Base-by-base conservation (phyloP, 169 alveolate genomes). In the Cryptosporidium andersoni region DNA sequence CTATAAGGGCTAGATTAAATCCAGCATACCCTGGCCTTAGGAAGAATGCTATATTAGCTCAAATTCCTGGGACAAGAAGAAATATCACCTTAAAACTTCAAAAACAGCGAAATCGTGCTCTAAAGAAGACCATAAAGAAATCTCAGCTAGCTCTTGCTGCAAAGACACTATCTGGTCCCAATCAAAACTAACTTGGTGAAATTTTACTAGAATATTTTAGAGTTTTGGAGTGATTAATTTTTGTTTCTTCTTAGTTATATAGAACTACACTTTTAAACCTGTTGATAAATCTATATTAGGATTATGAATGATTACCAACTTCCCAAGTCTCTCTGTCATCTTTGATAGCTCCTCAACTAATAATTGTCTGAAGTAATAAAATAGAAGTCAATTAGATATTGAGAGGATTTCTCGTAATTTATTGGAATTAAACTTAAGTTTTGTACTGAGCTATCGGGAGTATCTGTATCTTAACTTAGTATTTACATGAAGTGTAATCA, bases 1-100 rank as follows among this genome's bases (percentile, higher is more conserved):
- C 85, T 7, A 60, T 47, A 42, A 74, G 85, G 45, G 85, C 85
- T 16, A 14, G 85, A 42, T 42, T 74, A 40, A 74, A 74, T 34
- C 85, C 85, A 74, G 85, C 85, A 8, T 74, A 74, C 85, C 40
- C 85, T n/a, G 60, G 85, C 2, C 85, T 74, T 45, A 55, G 85
- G 60, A 74, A 53, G 67, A 74, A 64, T 47, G 85, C 85, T 12
- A 74, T 55, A 74, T 55, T 74, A 49, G 85, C 66, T 5, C 85
- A 74, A 34, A 74, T 74, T 14, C 85, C 85, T 58, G 85, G 85
- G n/a, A 74, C 85, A n/a, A 74, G 85, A 74, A 62, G 52, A 45
- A 66, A 74, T 58, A 63, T 58, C 40, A 74, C 64, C 4, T 58
- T 58, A 62, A 52, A 74, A 49, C 67, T 64, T 45, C 85, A 74